Conservation (phyloP, 441 rosid species). For the Pelargonium australe region DNA sequence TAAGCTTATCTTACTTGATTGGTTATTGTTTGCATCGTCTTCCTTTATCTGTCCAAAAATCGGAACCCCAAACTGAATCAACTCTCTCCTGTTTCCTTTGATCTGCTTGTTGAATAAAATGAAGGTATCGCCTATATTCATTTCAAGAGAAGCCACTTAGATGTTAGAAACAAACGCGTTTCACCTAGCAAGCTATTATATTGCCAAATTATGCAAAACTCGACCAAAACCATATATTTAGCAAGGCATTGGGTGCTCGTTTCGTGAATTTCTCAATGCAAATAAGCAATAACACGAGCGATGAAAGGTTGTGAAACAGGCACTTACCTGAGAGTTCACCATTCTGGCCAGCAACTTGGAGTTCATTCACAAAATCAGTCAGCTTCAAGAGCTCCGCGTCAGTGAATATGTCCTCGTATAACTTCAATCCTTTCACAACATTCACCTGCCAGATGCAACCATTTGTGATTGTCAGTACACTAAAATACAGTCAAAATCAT, state of each 20-base stretch:
- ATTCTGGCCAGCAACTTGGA: constrained; percentile 72
- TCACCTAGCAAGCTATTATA: no score
- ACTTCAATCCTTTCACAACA: constrained; percentile 91
- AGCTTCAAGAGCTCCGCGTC: constrained; percentile 64
- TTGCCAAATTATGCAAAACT: no score
- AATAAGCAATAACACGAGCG: background rate
- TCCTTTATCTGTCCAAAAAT: constrained; percentile 66
- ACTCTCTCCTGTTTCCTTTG: constrained; percentile 85
- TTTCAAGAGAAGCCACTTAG: constrained; percentile 15
- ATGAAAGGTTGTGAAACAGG: constrained; percentile 6
- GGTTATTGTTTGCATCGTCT: constrained; percentile 42
- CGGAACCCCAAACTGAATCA: constrained; percentile 83
- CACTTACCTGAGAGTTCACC: constrained; percentile 70
- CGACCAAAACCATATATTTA: no score
- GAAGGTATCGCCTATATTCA: constrained; percentile 67
- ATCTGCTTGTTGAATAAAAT: constrained; percentile 85
- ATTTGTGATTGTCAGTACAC: background rate
- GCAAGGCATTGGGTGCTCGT: no score
- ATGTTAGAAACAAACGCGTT: background rate
- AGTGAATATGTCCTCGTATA: constrained; percentile 66
- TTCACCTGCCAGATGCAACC: constrained; percentile 60
- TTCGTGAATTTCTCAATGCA: no score
- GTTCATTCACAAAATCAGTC: constrained; percentile 46
- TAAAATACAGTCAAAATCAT: constrained; percentile 20
- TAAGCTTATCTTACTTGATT: constrained; percentile 32